These are phyloP conservation scores for Xerocomus amazonicus DNA, from an alignment of 1,284 basidiomycete species.

Conservation along the genomic window DNA sequence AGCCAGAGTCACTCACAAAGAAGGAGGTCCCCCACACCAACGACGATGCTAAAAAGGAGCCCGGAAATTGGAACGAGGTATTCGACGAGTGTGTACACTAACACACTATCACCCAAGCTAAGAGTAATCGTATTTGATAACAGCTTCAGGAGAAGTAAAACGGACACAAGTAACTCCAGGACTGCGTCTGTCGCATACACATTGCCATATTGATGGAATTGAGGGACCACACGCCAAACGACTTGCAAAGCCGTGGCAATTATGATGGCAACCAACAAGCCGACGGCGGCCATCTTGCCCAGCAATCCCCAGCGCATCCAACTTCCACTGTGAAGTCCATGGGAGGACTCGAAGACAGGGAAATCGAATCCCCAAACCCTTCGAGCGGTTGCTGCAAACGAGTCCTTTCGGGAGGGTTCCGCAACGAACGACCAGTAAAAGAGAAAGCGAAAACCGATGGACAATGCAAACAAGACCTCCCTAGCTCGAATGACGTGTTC, in stretches of 20 bases:
- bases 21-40: slow-evolving; percentile 57
- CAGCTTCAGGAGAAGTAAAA: slow-evolving; percentile 60
- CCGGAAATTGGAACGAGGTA: slow-evolving; percentile 52
- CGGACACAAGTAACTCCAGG: slow-evolving; percentile 55
- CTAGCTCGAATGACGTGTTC: slow-evolving; percentile 46
- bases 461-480: slow-evolving; percentile 57
- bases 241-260: slow-evolving; percentile 55
- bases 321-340: slow-evolving; percentile 48
- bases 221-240: slow-evolving; percentile 53
- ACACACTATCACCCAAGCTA: slow-evolving; percentile 31
- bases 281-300: slow-evolving; percentile 52
- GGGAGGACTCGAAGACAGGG: slow-evolving; percentile 16
- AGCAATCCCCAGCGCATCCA: slow-evolving; percentile 62
- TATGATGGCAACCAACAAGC: slow-evolving; percentile 42
- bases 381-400: slow-evolving; percentile 16
- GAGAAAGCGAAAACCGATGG: slow-evolving; percentile 56
- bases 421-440: slow-evolving; percentile 68
- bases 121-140: slow-evolving; percentile 50
- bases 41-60: slow-evolving; percentile 48
- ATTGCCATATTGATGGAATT: slow-evolving; percentile 42
- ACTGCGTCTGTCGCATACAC: slow-evolving; percentile 57
- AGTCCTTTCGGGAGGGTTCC: slow-evolving; percentile 49
- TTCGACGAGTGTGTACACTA: slow-evolving; percentile 39
- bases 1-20: slow-evolving; percentile 45
- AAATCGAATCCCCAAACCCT: slow-evolving; percentile 17